Base-by-base conservation (phyloP, 139 green algal species). In the Monoraphidium neglectum region DNA sequence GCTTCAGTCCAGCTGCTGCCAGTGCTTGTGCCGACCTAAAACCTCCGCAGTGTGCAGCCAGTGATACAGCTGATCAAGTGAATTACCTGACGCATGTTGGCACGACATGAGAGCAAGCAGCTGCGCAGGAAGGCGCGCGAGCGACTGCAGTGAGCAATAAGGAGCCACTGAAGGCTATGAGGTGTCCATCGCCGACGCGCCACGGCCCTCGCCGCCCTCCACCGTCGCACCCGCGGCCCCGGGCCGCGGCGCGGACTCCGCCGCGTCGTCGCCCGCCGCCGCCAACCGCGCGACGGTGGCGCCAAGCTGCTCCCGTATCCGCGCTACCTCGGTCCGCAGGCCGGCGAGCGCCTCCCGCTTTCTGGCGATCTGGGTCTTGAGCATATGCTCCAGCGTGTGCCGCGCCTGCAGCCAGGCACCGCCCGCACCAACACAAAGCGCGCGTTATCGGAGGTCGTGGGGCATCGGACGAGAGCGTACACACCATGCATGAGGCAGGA, bases 361-460 rank as follows among this genome's bases (percentile, higher is more conserved):
- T 32, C 77, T 43, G 10, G 67, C 24, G 4, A 89, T 71, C 59
- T 89, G 79, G 18, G 76, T 23, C 33, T 77, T 24, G 30, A 89
- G 80, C 0, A 62, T 66, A 47, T 80, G 73, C 74, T 89, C 77
- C 51, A 89, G 66, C 18, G 70, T 86, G 60, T 80, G 74, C 2
- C 75, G 74, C 3, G 84, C 84, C 84, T 89, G 78, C 56, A 51
- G 54, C 23, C n/a, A 66, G 33, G 33, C 51, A 24, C 32, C 4
- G 64, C 35, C 18, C 26, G 13, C 18, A 67, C 18, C 30, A 36
- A 1, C 18, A 16, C 59, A n/a, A 21, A 67, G 59, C 59, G 18
- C 18, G 18, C 26, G 59, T 67, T 24, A 67, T 16, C 59, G 23
- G 18, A 8, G 32, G 16, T 40, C 6, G 16, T 12, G 18, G 6